A percentile compares a stretch with the other conserved stretches of the same genome.
Evolutionary conservation across 371 early-diverging fungal species (phyloP).

Genomic region (Mycotypha africana): DNA sequence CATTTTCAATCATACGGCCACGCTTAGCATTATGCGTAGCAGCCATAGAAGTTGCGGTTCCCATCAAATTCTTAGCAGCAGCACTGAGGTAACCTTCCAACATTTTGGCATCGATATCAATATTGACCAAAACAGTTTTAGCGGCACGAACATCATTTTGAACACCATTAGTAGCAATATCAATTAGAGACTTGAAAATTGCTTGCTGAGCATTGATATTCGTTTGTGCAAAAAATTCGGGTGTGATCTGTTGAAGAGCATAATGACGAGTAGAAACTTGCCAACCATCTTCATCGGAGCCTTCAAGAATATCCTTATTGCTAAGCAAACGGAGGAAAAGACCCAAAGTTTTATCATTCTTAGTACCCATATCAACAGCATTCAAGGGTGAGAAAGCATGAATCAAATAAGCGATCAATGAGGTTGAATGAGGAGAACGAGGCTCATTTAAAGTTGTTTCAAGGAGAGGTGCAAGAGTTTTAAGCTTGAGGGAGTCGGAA

Average conservation of each 20-base stretch:
- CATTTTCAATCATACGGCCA: conserved; percentile 23
- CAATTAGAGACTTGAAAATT: conserved; percentile 58
- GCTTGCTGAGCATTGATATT: conserved; percentile 39
- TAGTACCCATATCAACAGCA: conserved; percentile 42
- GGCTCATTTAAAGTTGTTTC: conserved; percentile 29
- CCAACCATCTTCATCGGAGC: conserved; percentile 50
- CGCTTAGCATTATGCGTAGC: conserved; percentile 22
- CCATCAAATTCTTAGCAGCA: conserved; percentile 22
- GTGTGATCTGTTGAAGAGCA: conserved; percentile 55
- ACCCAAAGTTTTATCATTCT: conserved; percentile 42
- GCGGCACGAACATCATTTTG: conserved; percentile 54
- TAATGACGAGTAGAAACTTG: conserved; percentile 51
- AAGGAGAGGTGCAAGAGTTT: conserved; percentile 61
- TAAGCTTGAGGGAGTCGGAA: conserved; percentile 56
- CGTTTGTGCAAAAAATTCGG: conserved; percentile 48
- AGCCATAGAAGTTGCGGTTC: conserved; percentile 1
- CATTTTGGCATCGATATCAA: conserved; percentile 51
- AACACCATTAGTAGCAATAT: conserved; percentile 59
- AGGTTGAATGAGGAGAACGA: conserved; percentile 25
- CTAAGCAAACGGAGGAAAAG: conserved; percentile 45
- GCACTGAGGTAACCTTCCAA: conserved; percentile 20
- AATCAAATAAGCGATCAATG: conserved; percentile 49
- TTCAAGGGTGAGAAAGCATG: conserved; percentile 59
- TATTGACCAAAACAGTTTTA: conserved; percentile 49
- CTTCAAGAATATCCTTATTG: conserved; percentile 26